Base-by-base conservation (phyloP, 192 early-diverging fungal species). In the Coemansia sp. region DNA sequence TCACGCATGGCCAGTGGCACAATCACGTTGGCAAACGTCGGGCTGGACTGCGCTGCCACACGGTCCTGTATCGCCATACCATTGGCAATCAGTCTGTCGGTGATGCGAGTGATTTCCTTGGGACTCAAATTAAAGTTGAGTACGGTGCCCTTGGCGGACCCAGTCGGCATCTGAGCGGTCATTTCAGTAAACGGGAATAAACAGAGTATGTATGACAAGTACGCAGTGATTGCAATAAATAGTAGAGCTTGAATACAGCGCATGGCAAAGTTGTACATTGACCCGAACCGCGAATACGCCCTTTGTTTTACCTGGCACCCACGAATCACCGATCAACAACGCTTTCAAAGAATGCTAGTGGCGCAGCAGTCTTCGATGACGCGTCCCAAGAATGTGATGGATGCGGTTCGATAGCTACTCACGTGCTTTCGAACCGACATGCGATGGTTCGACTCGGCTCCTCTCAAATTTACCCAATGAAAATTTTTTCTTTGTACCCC, bases 11-110 rank as follows among this genome's bases (percentile, higher is more conserved):
- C 74, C 29, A 84, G 63, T 22, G 77, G 82, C 57, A 66, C 65
- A 32, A 84, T 63, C 17, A 77, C 78, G 49, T 54, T 80, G 15
- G 67, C 75, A 58, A 84, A 84, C 19, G 82, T 80, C 35, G 82
- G 76, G 39, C 66, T 64, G 53, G 56, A 29, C 57, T 67, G 64
- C 15, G 77, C 73, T 2, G 77, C 82, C 15, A 80, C 71, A 10
- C 14, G 15, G 57, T 84, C 82, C 12, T 67, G 63, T 12, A 76
- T 61, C 67, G 45, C 38, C 60, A 67, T 76, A 47, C 70, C 71
- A 35, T 73, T 49, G n/a, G 56, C 58, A 57, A 84, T 75, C 7
- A 75, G 57, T 37, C 17, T 38, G 15, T 78, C 65, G 10, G 64
- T 64, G 22, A 29, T 47, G 17, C 19, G 7, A n/a, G 9, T 51